Evolutionary conservation across 2,329 filamentous ascomycete genomes (phyloP).

Genomic region (Penicillium sp.): DNA sequence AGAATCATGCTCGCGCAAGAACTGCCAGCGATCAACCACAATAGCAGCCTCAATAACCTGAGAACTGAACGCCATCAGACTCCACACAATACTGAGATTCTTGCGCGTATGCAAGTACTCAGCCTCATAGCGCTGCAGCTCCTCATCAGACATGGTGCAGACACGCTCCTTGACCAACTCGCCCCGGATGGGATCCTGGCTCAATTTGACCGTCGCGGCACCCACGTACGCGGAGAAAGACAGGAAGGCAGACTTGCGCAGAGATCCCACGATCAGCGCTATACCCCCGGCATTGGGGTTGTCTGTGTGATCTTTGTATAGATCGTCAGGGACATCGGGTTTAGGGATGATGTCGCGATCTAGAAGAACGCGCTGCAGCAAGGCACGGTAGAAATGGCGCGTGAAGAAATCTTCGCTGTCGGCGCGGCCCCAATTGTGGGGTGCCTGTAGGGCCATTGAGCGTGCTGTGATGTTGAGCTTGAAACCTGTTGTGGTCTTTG

Average conservation of each 20-base stretch:
- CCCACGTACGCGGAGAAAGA: constrained; percentile 75
- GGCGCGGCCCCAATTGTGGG: constrained; percentile 79
- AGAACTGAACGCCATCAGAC: constrained; percentile 92
- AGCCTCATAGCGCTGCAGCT: constrained; percentile 69
- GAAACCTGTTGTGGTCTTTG: constrained; percentile 61
- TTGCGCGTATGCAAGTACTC: constrained; percentile 67
- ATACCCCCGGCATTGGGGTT: constrained; percentile 47
- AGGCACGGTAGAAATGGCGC: constrained; percentile 85
- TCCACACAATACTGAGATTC: constrained; percentile 86
- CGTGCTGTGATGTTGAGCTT: constrained; percentile 92
- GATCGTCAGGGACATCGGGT: constrained; percentile 37
- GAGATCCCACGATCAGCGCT: constrained; percentile 81
- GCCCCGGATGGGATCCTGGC: constrained; percentile 59
- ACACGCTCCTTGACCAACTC: constrained; percentile 66
- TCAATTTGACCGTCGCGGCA: constrained; percentile 75
- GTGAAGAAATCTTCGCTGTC: constrained; percentile 89
- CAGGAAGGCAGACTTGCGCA: constrained; percentile 75
- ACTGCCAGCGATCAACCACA: constrained; percentile 86
- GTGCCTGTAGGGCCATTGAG: constrained; percentile 98
- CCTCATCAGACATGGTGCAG: constrained; percentile 68
- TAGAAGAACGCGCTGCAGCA: constrained; percentile 88
- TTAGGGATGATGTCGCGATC: constrained; percentile 75
- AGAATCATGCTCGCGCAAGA: constrained; percentile 74
- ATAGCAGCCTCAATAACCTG: constrained; percentile 86
- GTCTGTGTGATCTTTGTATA: constrained; percentile 26